Evolutionary conservation across 1,139 yeast species (phyloP), one percentile per base, ranked within the genome.

Genomic region (Diutina siamensis): DNA sequence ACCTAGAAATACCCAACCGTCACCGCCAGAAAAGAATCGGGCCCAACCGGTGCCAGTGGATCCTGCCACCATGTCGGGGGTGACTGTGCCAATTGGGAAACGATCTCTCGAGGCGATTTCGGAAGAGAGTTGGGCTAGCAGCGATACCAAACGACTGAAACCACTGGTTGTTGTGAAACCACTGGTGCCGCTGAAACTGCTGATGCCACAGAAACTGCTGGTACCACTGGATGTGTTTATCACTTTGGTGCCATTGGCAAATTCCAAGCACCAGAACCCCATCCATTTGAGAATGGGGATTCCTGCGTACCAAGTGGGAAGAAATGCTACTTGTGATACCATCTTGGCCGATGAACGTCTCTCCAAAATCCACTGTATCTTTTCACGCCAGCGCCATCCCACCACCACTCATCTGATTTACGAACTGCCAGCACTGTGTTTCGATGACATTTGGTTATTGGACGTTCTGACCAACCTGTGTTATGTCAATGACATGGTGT

Each of bases 391-490:
- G 49, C 65, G 83, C 47, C 85, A 80, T 55, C 79, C 81, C 0
- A 71, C 74, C 9, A 67, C 70, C 3, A 65, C 65, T 38, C 55
- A 62, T 8, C 74, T 81, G 36, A 71, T 78, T 9, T 75, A 66
- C 53, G 84, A 79, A 54, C 76, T 83, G 15, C 85, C 86, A 0
- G 86, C 85, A 0, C 74, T 76, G 49, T 78, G 81, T 48, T 62
- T 76, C 3, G 86, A 80, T 48, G 88, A 80, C 55, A 67, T 85
- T n/a, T 87, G 95, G 95, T 64, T 88, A 18, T 62, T 84, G 40
- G 96, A 86, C 56, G 75, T 71, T 50, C 83, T 94, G 46, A 78
- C 94, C 1, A 88, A 88, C 58, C 82, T 85, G 1, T 85, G 96
- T 57, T 76, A 68, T 52, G 72, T 88, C 9, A 86, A 88, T 56